A percentile compares a stretch with the other conserved stretches of the same genome.
phyloP scores from a whole-genome alignment of 768 basidiomycete species.

The Naganishia vaughanmartiniae region DNA sequence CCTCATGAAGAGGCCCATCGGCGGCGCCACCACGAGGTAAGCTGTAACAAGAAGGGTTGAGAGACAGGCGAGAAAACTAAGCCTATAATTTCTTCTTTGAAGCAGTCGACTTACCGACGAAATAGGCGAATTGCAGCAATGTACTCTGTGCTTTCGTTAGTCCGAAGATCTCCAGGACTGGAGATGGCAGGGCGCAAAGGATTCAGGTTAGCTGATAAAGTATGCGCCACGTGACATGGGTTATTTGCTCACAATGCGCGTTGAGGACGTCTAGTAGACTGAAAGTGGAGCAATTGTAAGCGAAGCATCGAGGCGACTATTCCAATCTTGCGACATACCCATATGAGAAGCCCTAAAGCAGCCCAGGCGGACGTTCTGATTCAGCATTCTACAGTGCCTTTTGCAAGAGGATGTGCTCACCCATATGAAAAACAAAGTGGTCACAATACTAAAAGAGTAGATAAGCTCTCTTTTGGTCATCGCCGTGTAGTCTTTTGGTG shows the following conservation, averaged over 20 bases:
- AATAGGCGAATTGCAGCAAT: slow-evolving; percentile 39
- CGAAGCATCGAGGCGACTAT: neutral
- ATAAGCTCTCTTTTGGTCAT: slow-evolving; percentile 25
- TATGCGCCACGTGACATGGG: neutral
- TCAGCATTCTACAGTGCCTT: neutral
- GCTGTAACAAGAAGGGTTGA: slow-evolving; percentile 19
- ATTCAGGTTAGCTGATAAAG: neutral
- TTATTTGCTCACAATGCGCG: slow-evolving; percentile 23
- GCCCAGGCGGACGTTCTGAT: neutral
- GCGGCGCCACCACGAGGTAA: slow-evolving; percentile 35
- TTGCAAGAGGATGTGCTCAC: slow-evolving; percentile 2
- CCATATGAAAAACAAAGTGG: slow-evolving; percentile 31
- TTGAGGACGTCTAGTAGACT: slow-evolving; percentile 31
- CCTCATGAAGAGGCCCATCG: slow-evolving; percentile 39
- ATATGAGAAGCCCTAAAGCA: slow-evolving; percentile 16
- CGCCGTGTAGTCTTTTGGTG: slow-evolving; percentile 29
- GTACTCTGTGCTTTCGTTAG: slow-evolving; percentile 34
- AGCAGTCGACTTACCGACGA: slow-evolving; percentile 24
- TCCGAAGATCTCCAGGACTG: slow-evolving; percentile 31
- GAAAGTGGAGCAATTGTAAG: neutral
- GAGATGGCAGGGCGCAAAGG: neutral
- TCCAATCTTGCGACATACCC: neutral
- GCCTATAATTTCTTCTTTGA: neutral
- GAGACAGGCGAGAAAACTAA: neutral
- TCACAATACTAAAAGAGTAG: slow-evolving; percentile 29